Base-by-base conservation (phyloP, 306 rosid species). In the Quercus bicolor region DNA sequence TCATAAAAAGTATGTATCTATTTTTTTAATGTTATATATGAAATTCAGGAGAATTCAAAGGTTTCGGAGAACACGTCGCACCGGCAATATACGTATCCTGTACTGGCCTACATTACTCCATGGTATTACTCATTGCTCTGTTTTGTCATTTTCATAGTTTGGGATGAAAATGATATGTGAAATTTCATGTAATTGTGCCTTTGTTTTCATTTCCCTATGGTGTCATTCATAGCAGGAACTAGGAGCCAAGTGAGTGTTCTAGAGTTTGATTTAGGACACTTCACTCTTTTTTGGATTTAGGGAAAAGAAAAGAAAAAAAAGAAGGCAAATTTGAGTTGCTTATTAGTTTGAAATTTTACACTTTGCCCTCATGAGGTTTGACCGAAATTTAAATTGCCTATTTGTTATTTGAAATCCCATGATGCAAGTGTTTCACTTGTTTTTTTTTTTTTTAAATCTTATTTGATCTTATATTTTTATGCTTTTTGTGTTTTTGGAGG, bases 61-160 rank as follows among this genome's bases (percentile, higher is more conserved):
- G 93, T 86, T 2, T 84, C 94, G 1, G 91, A 83, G 73, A 91
- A 93, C 82, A 33, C 52, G 18, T 87, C 90, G 31, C 77, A 26
- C 55, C 90, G 94, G 85, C 91, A 83, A 72, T 89, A 88, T 81
- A 76, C 28, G 18, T 87, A 88, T 81, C 98, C 97, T 59, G 91
- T 85, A 34, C 93, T 95, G 84, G 98, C 90, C 78, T 95, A 93
- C 89, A 86, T 95, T 70, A 95, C 99, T 77, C 97, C 98, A 51
- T 95, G 99, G 99, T 95, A 93, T 81, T 70, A 15, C 26, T 84
- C 18, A 10, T 68, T 21, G 15, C 71, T 76, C 71, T 73, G 34
- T 31, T 54, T 83, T 24, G 26, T 66, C 19, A 23, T 70, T 16
- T 64, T 56, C 24, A 6, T 11, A 26, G 1, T 53, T 77, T 77